Evolutionary conservation across 2,329 filamentous ascomycete species (phyloP).

Genomic region (Pseudocercospora vitis): DNA sequence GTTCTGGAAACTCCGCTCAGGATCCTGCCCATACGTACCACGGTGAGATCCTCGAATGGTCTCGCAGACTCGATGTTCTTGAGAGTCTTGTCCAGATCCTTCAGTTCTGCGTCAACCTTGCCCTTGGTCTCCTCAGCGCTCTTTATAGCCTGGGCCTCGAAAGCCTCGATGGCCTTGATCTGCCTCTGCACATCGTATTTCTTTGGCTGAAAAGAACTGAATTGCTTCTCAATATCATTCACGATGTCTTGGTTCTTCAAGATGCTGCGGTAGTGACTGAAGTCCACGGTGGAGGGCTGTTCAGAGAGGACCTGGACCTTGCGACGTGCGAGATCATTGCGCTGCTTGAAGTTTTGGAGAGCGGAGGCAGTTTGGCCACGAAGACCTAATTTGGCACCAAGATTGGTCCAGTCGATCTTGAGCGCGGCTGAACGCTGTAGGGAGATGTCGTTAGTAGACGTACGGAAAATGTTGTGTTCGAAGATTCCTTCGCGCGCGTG

Average conservation of each 20-base stretch:
- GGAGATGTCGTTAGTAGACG: constrained; percentile 29
- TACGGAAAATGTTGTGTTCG: constrained; percentile 9
- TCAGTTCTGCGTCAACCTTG: constrained; percentile 91
- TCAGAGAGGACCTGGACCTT: constrained; percentile 83
- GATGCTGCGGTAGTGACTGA: constrained; percentile 82
- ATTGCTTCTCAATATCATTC: constrained; percentile 96
- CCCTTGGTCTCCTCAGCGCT: constrained; percentile 96
- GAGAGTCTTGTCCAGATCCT: constrained; percentile 89
- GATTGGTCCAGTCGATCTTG: constrained; percentile 98
- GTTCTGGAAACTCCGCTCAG: not conserved
- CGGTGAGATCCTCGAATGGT: constrained; percentile 95
- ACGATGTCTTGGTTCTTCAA: constrained; percentile 96
- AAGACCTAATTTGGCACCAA: constrained; percentile 91
- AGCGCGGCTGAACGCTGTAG: constrained; percentile 91
- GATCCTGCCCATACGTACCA: constrained; percentile 64
- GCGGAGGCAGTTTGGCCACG: constrained; percentile 89
- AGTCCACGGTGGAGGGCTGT: constrained; percentile 84
- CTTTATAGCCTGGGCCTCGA: constrained; percentile 95
- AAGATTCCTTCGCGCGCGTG: constrained; percentile 7
- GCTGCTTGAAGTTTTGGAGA: constrained; percentile 97
- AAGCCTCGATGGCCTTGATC: constrained; percentile 96
- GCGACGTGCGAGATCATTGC: constrained; percentile 97
- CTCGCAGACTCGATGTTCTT: constrained; percentile 96
- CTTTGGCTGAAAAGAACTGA: constrained; percentile 84
- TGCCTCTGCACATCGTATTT: constrained; percentile 92